Base-by-base conservation (phyloP, 2,329 filamentous ascomycete genomes). In the Nemania sp. region DNA sequence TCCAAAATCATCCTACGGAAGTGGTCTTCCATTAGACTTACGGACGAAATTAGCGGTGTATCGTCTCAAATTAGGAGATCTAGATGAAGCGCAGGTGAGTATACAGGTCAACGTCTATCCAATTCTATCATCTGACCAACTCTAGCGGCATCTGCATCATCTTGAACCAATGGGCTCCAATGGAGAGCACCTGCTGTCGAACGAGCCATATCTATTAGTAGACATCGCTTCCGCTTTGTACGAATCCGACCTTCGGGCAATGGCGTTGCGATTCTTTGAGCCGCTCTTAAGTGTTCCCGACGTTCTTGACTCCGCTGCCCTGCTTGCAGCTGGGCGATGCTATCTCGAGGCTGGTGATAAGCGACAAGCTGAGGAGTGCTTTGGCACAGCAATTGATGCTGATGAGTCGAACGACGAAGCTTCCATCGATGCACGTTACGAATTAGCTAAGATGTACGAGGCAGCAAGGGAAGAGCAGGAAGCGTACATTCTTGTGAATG, bases 381-480 rank as follows among this genome's bases (percentile, higher is more conserved):
- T 92, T 64, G 80, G 90, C 20, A 83, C 83, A 2, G 84, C 92
- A 9, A 84, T 91, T 31, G 83, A 90, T 46, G 80, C 84, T 54
- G 88, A 95, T 58, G 76, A 85, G 39, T 77, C 83, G 34, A 86
- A 88, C 15, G 62, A 65, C n/a, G 66, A 69, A 36, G 64, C 68
- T 20, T 65, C 64, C 53, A 84, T 93, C 42, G 86, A 91, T 57
- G 89, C 90, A 33, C 86, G 90, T 33, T 84, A 89, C 24, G 84
- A 90, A 63, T 77, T 97, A 8, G 90, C 90, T 11, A 91, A 89
- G 64, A 83, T 97, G 70, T 96, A 95, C 66, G 90, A 95, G 68
- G 84, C 80, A 59, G 81, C 81, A 39, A 86, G 86, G 58, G 83
- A 87, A 72, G 84, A 82, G 19, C 88, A 91, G 64, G 84, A 90